These are phyloP conservation scores for Daedaleopsis sinensis DNA, from an alignment of 768 basidiomycete species.

Conservation along the genomic window DNA sequence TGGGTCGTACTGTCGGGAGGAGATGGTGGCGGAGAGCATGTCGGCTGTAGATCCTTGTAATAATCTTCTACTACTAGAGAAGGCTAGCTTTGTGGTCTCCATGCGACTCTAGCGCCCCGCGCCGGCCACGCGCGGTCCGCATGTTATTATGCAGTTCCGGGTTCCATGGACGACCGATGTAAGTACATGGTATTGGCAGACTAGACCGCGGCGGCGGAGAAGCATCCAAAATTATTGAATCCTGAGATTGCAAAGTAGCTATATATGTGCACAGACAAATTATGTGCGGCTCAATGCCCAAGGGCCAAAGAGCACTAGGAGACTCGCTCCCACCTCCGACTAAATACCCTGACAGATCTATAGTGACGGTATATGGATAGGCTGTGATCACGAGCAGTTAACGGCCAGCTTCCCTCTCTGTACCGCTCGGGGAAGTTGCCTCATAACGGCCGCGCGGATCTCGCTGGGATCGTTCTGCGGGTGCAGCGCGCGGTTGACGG, in stretches of 20 bases:
- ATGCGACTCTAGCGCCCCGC: not conserved
- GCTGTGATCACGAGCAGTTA: constrained; percentile 3
- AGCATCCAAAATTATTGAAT: too few relatives aligned
- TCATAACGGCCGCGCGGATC: constrained; percentile 4
- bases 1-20: not conserved
- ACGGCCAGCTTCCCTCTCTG: constrained; percentile 13
- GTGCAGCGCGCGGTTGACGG: constrained; percentile 19
- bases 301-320: not conserved
- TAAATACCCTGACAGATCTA: not conserved
- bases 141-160: too few relatives aligned
- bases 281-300: not conserved
- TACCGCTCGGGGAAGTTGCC: constrained; percentile 8
- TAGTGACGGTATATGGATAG: not conserved
- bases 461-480: constrained; percentile 14
- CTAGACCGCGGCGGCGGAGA: too few relatives aligned
- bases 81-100: too few relatives aligned
- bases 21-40: not conserved
- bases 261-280: too few relatives aligned
- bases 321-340: not conserved
- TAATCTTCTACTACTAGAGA: not conserved
- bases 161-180: too few relatives aligned
- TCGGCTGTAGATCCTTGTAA: not conserved
- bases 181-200: too few relatives aligned
- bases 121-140: too few relatives aligned
- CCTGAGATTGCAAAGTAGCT: too few relatives aligned